Conservation (phyloP, 148 eudicot genomes). For the Rhododendron molle region DNA sequence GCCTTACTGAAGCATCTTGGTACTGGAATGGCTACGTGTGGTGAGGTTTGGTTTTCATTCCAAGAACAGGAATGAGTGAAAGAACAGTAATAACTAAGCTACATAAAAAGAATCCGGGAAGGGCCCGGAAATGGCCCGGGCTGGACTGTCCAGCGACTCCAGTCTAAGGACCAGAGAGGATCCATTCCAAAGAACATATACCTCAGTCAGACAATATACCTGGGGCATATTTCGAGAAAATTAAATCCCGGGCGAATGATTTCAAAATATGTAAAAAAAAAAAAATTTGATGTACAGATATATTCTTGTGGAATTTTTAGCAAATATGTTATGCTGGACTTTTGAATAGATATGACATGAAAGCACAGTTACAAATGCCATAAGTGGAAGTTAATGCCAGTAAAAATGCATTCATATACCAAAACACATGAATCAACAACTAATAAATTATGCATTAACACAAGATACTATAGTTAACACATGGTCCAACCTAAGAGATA, state of each 20-base stretch:
- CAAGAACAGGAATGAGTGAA: not conserved
- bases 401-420: not conserved
- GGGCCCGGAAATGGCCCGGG: not conserved
- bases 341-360: not conserved
- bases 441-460: not conserved
- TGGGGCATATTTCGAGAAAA: not conserved
- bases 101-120: not conserved
- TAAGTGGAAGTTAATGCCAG: not conserved
- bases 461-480: not conserved
- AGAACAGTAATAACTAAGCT: slow-evolving; percentile 12
- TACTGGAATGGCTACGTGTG: not conserved
- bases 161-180: not conserved
- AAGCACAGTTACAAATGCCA: not conserved
- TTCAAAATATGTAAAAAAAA: not conserved
- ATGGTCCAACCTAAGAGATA: not conserved
- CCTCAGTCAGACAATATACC: not conserved
- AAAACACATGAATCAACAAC: not conserved
- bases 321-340: not conserved
- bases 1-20: slow-evolving; percentile 27
- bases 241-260: not conserved
- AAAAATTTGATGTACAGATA: not conserved
- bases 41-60: slow-evolving; percentile 5
- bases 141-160: not conserved
- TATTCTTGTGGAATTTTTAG: not conserved
- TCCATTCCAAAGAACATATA: slow-evolving; percentile 8